These are phyloP conservation scores for Gossypium schwendimanii DNA, from an alignment of 441 rosid species.

Conservation along the genomic window DNA sequence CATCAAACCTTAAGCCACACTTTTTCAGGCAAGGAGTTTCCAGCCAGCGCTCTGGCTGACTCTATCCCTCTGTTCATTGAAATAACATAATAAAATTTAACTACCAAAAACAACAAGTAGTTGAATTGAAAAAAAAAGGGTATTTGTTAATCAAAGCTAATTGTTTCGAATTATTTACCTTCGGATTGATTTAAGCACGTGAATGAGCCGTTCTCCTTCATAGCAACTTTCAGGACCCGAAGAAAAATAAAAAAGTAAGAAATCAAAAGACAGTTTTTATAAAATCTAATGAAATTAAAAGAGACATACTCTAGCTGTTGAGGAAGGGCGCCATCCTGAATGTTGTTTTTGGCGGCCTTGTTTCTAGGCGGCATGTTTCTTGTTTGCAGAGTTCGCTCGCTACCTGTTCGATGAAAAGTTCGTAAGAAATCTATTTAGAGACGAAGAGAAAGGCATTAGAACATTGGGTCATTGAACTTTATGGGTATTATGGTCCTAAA, in stretches of 20 bases:
- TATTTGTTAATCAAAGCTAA: neutral
- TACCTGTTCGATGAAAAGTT: neutral
- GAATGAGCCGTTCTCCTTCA: conserved; percentile 59
- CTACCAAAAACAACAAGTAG: neutral
- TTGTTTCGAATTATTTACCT: conserved; percentile 30
- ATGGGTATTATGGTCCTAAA: neutral
- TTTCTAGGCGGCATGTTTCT: conserved; percentile 16
- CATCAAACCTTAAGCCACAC: conserved; percentile 73
- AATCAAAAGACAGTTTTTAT: neutral
- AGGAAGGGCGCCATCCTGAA: conserved; percentile 3
- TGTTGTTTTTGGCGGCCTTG: conserved; percentile 13
- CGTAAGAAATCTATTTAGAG: neutral
- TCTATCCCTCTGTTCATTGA: conserved; percentile 45
- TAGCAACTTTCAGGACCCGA: conserved; percentile 28
- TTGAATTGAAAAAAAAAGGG: neutral
- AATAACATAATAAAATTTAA: neutral
- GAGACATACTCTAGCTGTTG: conserved; percentile 26
- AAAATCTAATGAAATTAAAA: neutral
- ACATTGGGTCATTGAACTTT: neutral
- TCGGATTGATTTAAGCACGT: conserved; percentile 47
- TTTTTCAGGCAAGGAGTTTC: conserved; percentile 62
- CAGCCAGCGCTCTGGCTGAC: conserved; percentile 41
- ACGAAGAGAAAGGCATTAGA: neutral
- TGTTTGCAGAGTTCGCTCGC: neutral
- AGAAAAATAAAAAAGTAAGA: neutral